A percentile compares a stretch with the other conserved stretches of the same genome.
Evolutionary conservation across 2,329 filamentous ascomycete genomes (phyloP).

Genomic region (Fusarium sp.): DNA sequence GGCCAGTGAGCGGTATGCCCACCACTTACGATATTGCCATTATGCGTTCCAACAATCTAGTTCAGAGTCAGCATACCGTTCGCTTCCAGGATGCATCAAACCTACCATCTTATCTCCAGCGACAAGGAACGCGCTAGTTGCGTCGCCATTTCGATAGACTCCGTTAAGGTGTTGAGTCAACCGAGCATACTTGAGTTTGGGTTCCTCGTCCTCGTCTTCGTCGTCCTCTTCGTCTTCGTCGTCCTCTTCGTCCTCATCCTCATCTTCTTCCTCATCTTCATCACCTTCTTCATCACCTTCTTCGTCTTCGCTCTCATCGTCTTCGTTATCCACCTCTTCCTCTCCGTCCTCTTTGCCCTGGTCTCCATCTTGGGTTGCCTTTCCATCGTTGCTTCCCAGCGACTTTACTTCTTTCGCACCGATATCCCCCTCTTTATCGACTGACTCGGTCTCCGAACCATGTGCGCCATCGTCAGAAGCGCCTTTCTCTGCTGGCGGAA

Average conservation of each 20-base stretch:
- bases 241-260: slow-evolving; percentile 61
- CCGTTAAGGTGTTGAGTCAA: slow-evolving; percentile 82
- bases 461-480: slow-evolving; percentile 43
- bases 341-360: slow-evolving; percentile 31
- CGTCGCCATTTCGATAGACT: slow-evolving; percentile 94
- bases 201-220: slow-evolving; percentile 85
- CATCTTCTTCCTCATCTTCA: slow-evolving; percentile 76
- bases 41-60: slow-evolving; percentile 92
- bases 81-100: neutral
- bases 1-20: neutral
- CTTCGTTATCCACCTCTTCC: slow-evolving; percentile 42
- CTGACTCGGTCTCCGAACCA: slow-evolving; percentile 53
- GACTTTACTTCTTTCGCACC: slow-evolving; percentile 22
- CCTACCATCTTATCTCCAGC: slow-evolving; percentile 96
- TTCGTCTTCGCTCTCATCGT: slow-evolving; percentile 57
- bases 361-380: slow-evolving; percentile 34
- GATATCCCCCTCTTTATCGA: neutral
- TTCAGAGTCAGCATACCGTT: slow-evolving; percentile 41
- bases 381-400: slow-evolving; percentile 32
- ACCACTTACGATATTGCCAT: slow-evolving; percentile 89
- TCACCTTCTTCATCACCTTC: slow-evolving; percentile 71
- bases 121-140: slow-evolving; percentile 89
- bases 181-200: slow-evolving; percentile 90
- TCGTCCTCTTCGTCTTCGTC: slow-evolving; percentile 64
- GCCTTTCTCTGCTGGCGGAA: slow-evolving; percentile 14